Evolutionary conservation across 305 asterid genomes (phyloP).

Genomic region (Fraxinus sp.): DNA sequence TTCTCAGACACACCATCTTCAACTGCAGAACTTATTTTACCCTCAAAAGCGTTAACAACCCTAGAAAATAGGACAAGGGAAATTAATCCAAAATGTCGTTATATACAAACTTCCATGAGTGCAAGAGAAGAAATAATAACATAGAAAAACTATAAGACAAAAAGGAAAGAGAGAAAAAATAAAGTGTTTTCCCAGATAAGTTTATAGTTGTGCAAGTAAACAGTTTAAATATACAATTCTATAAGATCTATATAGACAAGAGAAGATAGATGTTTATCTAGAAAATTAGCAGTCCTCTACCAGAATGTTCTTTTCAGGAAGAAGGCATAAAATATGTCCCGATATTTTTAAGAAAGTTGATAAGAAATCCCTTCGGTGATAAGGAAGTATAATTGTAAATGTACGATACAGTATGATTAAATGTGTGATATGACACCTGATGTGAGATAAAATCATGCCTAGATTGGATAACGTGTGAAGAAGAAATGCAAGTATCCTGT

Average conservation of each 20-base stretch:
- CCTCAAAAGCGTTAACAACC: slow-evolving; percentile 70
- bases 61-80: slow-evolving; percentile 38
- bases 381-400: background rate
- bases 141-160: background rate
- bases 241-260: background rate
- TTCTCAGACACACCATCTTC: slow-evolving; percentile 69
- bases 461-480: background rate
- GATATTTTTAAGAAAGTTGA: background rate
- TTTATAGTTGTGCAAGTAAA: background rate
- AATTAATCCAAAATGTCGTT: background rate
- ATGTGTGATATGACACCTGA: background rate
- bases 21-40: slow-evolving; percentile 56
- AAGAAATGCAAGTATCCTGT: background rate
- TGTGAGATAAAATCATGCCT: background rate
- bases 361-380: background rate
- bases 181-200: background rate
- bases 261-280: background rate
- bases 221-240: background rate
- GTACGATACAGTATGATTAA: background rate
- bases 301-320: background rate
- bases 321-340: background rate
- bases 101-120: background rate
- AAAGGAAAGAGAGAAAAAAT: background rate
- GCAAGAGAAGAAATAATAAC: background rate
- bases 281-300: background rate